Base-by-base conservation (phyloP, 768 basidiomycete genomes). In the Pleurotus eryngii region DNA sequence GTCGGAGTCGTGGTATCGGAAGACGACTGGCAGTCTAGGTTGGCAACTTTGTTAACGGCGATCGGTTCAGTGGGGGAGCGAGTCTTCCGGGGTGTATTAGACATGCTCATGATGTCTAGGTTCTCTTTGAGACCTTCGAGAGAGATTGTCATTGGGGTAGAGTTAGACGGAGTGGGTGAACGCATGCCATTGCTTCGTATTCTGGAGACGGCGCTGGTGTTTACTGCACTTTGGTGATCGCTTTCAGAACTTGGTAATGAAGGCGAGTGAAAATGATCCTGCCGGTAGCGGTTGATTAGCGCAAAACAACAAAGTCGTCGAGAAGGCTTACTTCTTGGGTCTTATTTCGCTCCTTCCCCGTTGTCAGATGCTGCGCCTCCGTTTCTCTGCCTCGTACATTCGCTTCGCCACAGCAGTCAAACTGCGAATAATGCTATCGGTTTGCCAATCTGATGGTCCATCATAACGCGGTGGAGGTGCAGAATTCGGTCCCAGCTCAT, bases 321-420 rank as follows among this genome's bases (percentile, higher is more conserved):
- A 35, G 9, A 35, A 35, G 30, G 11, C 30, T 11, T 11, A 35
- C 30, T 35, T 35, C 30, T 35, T 35, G 30, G 48, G 65, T 65
- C 35, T 57, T 46, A 53, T 65, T 60, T 67, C 46, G 62, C 17
- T 47, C 57, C 26, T 74, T 73, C 42, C 65, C 63, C 6, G 71
- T 75, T 59, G 75, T 75, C 49, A 81, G 72, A 15, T 73, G 67
- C 64, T 9, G 81, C 65, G 1, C 69, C 63, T 53, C 37, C 7
- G 79, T 77, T 61, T 85, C 86, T 12, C 86, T 12, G 85, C 84
- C 26, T 73, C 71, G 64, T 78, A 76, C 79, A 85, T 81, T 62
- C 85, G 74, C 39, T 75, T 72, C 2, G 80, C 80, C 50, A 86
- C 71, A 27, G 72, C 74, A 24, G 72, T 69, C 60, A 86, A 73